Evolutionary conservation across 805 yeast genomes (phyloP), one percentile per base, ranked within the genome.

Genomic region (Nakazawaea peltata): DNA sequence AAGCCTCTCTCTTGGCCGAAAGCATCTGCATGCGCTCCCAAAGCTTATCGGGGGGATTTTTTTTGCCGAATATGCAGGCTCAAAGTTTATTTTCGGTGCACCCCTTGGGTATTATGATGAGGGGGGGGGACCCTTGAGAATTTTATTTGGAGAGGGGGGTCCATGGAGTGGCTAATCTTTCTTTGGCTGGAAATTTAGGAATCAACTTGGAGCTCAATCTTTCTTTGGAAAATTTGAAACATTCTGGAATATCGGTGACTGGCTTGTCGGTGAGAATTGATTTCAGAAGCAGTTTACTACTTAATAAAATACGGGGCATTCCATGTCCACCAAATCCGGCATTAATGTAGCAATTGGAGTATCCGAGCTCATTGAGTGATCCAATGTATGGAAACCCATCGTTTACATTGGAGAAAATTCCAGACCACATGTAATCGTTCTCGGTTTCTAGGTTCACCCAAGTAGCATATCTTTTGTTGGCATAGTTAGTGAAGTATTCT

Each of bases 251-350:
- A 26, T 33, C 37, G 3, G 24, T 33, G 10, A 42, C 13, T 4
- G 34, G 22, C 17, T 28, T 26, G 5, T 37, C 43, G 2, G 30
- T 18, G n/a, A 28, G 5, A 16, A 42, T 28, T 18, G 39, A 26
- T 14, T 38, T 28, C 6, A 43, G 44, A 18, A 43, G 18, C 4
- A 34, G 40, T 19, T 41, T 41, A 19, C 38, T 40, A 30, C 34
- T 24, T 15, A 38, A 31, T 14, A 38, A 33, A 17, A 43, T 37
- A 16, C 43, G 22, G 17, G 46, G 44, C 44, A 43, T 41, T 9
- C 46, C 46, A 24, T 41, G 44, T 10, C 46, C 44, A 14, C 28
- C 30, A 24, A 32, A 43, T 8, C 46, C 46, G 10, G 46, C 46
- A 19, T 36, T 29, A 16, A 43, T 28, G 23, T 26, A 39, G 12